A percentile compares a stretch with the other conserved stretches of the same genome.
Conservation (phyloP, 2,329 filamentous ascomycete species). For the Neofusicoccum umdonicola region DNA sequence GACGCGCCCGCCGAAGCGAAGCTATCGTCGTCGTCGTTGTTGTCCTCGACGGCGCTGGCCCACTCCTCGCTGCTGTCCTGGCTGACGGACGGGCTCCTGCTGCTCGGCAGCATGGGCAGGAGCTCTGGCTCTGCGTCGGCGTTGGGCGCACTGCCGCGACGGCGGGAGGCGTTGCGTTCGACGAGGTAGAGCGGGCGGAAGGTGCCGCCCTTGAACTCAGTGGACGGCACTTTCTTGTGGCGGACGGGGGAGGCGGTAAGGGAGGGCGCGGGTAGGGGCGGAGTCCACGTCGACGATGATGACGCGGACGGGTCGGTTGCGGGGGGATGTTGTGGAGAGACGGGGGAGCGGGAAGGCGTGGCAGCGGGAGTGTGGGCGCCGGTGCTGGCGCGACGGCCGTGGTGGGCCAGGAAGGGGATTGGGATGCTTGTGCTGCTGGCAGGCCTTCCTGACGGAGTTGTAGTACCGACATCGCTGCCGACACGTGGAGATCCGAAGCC, state of each 20-base stretch:
- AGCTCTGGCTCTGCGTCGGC: slow-evolving; percentile 27
- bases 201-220: slow-evolving; percentile 57
- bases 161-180: slow-evolving; percentile 53
- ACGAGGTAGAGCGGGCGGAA: slow-evolving; percentile 81
- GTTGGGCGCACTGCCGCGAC: slow-evolving; percentile 33
- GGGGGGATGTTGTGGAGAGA: background rate
- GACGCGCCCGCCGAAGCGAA: background rate
- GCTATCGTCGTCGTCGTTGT: background rate
- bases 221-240: slow-evolving; percentile 49
- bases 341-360: slow-evolving; percentile 30
- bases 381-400: background rate
- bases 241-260: slow-evolving; percentile 27
- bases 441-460: background rate
- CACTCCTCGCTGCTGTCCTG: background rate
- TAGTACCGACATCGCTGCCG: background rate
- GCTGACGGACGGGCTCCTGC: slow-evolving; percentile 35
- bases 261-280: no score
- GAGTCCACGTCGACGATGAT: background rate
- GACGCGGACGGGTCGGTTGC: background rate
- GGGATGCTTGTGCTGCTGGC: background rate
- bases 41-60: background rate
- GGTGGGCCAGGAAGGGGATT: slow-evolving; percentile 1
- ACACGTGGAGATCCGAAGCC: background rate
- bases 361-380: slow-evolving; percentile 39
- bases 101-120: slow-evolving; percentile 53